A percentile compares a stretch with the other conserved stretches of the same genome.
phyloP scores from a whole-genome alignment of 2,329 filamentous ascomycete genomes.

The Didymosphaeria variabile region DNA sequence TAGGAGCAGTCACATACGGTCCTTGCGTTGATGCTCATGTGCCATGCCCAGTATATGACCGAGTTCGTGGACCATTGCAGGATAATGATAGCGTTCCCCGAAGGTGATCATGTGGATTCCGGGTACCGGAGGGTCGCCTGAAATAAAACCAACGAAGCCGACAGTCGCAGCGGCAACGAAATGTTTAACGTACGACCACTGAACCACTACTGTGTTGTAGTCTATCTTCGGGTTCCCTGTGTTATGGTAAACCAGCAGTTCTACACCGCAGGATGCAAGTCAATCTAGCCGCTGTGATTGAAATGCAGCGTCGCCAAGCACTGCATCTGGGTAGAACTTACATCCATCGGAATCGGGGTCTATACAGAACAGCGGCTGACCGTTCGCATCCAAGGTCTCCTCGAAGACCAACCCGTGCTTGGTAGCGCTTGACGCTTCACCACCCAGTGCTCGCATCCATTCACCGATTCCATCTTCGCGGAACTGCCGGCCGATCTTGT shows the following conservation, averaged over 20 bases:
- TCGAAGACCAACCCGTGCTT: background rate
- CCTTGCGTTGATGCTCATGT: conserved; percentile 12
- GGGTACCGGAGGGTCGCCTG: background rate
- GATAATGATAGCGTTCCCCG: background rate
- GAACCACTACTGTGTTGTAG: background rate
- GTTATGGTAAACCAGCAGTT: background rate
- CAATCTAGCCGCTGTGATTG: background rate
- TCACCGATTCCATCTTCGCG: background rate
- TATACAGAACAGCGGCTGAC: background rate
- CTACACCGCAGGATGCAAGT: background rate
- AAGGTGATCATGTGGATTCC: background rate
- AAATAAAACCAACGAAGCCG: conserved; percentile 1
- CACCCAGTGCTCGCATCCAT: conserved; percentile 5
- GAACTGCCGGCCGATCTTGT: background rate
- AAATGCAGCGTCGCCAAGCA: background rate
- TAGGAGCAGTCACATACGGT: conserved; percentile 1
- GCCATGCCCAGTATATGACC: conserved; percentile 11
- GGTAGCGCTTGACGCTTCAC: background rate
- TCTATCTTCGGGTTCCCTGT: background rate
- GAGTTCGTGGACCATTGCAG: conserved; percentile 6
- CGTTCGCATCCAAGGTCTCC: conserved; percentile 1
- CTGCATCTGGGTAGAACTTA: background rate
- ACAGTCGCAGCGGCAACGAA: background rate
- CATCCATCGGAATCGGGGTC: background rate
- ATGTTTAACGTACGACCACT: background rate